These are phyloP conservation scores for Agaricus subrufescens DNA, from an alignment of 768 basidiomycete genomes.

Conservation along the genomic window DNA sequence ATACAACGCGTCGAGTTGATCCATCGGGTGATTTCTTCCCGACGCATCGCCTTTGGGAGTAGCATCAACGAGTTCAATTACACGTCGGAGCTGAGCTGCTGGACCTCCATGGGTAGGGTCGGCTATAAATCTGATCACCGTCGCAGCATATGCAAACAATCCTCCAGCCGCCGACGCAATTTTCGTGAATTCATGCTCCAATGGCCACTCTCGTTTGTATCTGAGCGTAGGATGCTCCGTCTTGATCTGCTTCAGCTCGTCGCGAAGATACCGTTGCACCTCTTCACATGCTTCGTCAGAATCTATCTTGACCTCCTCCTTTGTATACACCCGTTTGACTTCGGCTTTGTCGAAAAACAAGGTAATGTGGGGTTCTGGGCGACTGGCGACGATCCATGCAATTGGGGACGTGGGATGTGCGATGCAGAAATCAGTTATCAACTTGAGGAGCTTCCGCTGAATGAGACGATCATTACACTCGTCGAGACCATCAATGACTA, in stretches of 20 bases:
- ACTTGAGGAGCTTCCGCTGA: slow-evolving; percentile 9
- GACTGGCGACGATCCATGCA: slow-evolving; percentile 20
- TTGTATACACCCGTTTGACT: background rate
- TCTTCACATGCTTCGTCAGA: slow-evolving; percentile 14
- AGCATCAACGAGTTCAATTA: background rate
- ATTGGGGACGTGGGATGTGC: slow-evolving; percentile 10
- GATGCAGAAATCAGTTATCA: background rate
- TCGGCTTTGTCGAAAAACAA: slow-evolving; percentile 1
- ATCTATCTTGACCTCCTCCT: slow-evolving; percentile 1
- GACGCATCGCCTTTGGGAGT: too few species aligned
- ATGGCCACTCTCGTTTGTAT: slow-evolving; percentile 14
- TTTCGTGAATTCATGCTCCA: background rate
- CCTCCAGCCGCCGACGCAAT: slow-evolving; percentile 18
- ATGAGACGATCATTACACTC: background rate
- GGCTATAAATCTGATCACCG: slow-evolving; percentile 18
- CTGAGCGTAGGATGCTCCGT: background rate
- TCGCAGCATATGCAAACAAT: slow-evolving; percentile 21
- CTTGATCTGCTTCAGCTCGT: slow-evolving; percentile 11
- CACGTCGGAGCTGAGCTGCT: background rate
- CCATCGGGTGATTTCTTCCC: background rate
- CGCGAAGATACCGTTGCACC: slow-evolving; percentile 4
- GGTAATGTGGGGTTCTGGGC: slow-evolving; percentile 21
- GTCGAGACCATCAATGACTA: background rate
- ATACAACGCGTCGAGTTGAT: background rate
- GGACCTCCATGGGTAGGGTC: slow-evolving; percentile 1